Conservation (phyloP, 2,329 filamentous ascomycete species). For the Penicillium sp. region DNA sequence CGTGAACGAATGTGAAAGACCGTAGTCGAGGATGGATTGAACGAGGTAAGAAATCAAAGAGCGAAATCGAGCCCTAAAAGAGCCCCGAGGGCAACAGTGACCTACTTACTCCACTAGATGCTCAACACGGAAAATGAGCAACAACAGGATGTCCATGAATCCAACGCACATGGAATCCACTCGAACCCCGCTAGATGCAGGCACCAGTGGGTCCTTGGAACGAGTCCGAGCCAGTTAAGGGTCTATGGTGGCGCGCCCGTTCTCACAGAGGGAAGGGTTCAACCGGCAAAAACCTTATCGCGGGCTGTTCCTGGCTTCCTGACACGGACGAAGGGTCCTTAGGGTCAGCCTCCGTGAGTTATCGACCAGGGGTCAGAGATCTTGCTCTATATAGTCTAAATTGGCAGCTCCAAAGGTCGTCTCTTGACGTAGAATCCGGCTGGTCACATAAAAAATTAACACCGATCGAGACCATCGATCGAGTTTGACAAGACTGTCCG, state of each 20-base stretch:
- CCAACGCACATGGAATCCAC: neutral
- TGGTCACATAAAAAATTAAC: neutral
- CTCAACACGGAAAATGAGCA: neutral
- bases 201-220: neutral
- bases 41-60: neutral
- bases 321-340: neutral
- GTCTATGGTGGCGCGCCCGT: neutral
- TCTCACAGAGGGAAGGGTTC: neutral
- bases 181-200: neutral
- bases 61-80: neutral
- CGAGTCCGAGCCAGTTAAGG: neutral
- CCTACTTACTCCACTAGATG: neutral
- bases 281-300: neutral
- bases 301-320: neutral
- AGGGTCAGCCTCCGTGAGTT: neutral
- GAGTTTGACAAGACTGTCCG: neutral
- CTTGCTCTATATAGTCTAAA: too few relatives aligned
- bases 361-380: neutral
- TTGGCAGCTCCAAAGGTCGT: too few relatives aligned
- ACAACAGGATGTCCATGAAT: neutral
- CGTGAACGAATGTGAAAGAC: neutral
- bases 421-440: neutral
- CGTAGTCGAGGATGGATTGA: neutral
- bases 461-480: neutral
- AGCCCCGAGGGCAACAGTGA: neutral